Base-by-base conservation (phyloP, 1,284 basidiomycete genomes). In the Coniferiporia weirii region DNA sequence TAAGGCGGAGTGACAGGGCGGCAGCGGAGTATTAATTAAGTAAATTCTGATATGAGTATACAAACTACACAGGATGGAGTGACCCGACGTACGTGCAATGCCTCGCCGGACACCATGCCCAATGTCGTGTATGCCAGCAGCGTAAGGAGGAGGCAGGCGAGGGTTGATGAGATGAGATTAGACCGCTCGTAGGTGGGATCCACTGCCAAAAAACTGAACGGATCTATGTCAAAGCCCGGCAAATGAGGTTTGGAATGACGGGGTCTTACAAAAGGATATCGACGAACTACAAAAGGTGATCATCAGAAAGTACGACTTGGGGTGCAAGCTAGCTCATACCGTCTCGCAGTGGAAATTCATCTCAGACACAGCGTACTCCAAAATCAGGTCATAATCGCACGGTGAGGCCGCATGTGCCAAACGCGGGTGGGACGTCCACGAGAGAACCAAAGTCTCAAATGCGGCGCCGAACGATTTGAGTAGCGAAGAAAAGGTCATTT, bases 341-440 rank as follows among this genome's bases (percentile, higher is more conserved):
- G 57, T 62, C 47, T 62, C 61, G 38, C 57, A 45, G 17, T 62
- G 57, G 20, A 62, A 62, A 27, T 62, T 59, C 10, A 59, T 50
- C 19, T 62, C 61, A 2, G 50, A 46, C 20, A 59, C 52, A 12
- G 57, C 56, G 10, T 49, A 47, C 22, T 36, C 46, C n/a, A 62
- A 27, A 5, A 62, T 56, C 5, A 40, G 3, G 20, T 62, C 61
- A 44, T 52, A 62, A 20, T 62, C 61, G 32, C 35, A 7, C 40
- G 61, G 61, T n/a, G 56, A 32, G 15, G 34, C 20, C 19, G 61
- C 61, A n/a, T 43, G 19, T 10, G 44, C 35, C 13, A 62, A 43
- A 3, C 57, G 57, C 4, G 61, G 40, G 27, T 62, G 56, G n/a
- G 57, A 56, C 9, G 61, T 62, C 20, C 54, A 38, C 3, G 61